Evolutionary conservation across 169 alveolate species (phyloP).

Genomic region (Perkinsus marinus): DNA sequence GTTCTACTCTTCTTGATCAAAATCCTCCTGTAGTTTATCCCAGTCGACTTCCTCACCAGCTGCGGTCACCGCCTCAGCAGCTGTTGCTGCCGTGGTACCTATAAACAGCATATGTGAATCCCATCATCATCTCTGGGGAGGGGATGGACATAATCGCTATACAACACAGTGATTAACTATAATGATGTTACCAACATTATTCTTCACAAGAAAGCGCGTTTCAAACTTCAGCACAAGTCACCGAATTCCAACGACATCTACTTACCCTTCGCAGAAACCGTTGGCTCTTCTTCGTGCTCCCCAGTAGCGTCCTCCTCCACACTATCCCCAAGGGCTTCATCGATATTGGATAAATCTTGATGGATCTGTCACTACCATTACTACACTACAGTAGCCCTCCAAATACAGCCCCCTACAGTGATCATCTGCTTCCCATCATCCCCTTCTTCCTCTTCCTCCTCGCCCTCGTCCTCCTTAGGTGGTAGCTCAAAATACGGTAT

Average conservation of each 20-base stretch:
- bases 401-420: too few species aligned
- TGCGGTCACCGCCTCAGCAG: neutral
- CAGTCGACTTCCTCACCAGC: neutral
- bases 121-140: too few species aligned
- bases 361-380: neutral
- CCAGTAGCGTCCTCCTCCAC: neutral
- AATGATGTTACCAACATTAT: too few species aligned
- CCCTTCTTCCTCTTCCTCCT: neutral
- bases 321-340: neutral
- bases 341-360: neutral
- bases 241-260: too few species aligned
- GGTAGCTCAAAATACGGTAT: conserved; percentile 74
- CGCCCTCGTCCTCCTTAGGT: conserved; percentile 35
- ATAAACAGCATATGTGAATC: too few species aligned
- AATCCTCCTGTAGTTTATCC: neutral
- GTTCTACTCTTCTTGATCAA: neutral
- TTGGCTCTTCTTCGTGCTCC: neutral
- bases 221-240: too few species aligned
- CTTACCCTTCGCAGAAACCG: neutral
- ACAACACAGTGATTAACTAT: too few species aligned
- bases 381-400: neutral
- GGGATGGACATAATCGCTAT: too few species aligned
- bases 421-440: conserved; percentile 1
- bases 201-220: too few species aligned
- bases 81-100: neutral